phyloP scores from a whole-genome alignment of 2,329 filamentous ascomycete genomes.

The Pyrenochaeta sp. region DNA sequence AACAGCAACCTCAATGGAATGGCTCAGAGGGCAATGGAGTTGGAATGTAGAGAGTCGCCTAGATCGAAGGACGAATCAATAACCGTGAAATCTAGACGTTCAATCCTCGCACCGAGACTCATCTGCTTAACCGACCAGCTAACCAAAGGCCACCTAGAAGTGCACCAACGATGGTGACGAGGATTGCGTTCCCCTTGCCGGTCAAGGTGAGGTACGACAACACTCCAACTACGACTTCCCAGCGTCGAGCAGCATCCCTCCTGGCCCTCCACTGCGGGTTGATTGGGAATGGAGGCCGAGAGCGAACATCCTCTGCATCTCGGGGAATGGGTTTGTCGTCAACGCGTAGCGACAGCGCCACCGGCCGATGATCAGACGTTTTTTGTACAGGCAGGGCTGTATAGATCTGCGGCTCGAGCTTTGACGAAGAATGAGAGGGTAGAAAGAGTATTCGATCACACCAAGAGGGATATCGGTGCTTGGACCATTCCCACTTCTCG shows the following conservation, averaged over 20 bases:
- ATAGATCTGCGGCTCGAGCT: conserved; percentile 70
- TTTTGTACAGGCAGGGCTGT: conserved; percentile 77
- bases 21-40: conserved; percentile 21
- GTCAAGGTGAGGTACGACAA: conserved; percentile 63
- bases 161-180: conserved; percentile 43
- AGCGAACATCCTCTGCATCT: conserved; percentile 48
- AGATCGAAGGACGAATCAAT: conserved; percentile 4
- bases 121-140: conserved; percentile 25
- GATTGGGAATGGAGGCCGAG: conserved; percentile 65
- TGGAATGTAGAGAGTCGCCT: conserved; percentile 6
- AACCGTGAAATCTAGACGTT: neutral
- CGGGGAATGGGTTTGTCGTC: conserved; percentile 60
- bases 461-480: conserved; percentile 86
- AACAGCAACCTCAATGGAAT: conserved; percentile 16
- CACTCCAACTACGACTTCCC: conserved; percentile 68
- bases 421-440: conserved; percentile 50
- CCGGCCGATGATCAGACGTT: conserved; percentile 89
- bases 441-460: conserved; percentile 89
- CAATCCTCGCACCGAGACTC: neutral
- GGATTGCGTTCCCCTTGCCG: conserved; percentile 54
- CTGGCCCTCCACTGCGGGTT: conserved; percentile 65
- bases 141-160: conserved; percentile 39
- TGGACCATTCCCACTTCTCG: conserved; percentile 73
- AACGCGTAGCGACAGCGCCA: conserved; percentile 74
- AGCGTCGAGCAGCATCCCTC: conserved; percentile 62